These are phyloP conservation scores for Ceratobasidium sp. DNA, from an alignment of 1,284 basidiomycete genomes.

Conservation along the genomic window DNA sequence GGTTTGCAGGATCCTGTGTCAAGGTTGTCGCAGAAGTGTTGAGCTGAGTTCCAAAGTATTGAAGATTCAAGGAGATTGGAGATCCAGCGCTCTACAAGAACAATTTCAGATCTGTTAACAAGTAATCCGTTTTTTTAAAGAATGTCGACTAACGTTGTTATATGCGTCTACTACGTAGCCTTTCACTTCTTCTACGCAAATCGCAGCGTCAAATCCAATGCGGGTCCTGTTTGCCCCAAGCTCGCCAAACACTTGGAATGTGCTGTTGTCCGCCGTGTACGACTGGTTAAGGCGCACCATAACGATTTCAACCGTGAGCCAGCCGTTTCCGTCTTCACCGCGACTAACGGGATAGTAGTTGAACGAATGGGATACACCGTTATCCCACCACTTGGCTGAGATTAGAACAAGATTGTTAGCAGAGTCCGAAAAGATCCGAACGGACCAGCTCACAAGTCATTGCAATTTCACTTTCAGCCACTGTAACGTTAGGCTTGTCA, in stretches of 20 bases:
- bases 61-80: conserved; percentile 17
- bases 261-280: conserved; percentile 34
- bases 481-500: conserved; percentile 25
- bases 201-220: conserved; percentile 41
- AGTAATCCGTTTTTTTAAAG: neutral
- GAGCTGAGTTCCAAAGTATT: conserved; percentile 29
- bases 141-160: conserved; percentile 19
- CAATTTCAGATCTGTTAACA: neutral
- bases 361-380: conserved; percentile 39
- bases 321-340: conserved; percentile 38
- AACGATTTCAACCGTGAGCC: conserved; percentile 30
- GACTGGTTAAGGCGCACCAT: conserved; percentile 39
- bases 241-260: conserved; percentile 35
- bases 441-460: conserved; percentile 3
- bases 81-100: conserved; percentile 31
- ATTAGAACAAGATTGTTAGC: neutral
- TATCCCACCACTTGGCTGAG: conserved; percentile 41
- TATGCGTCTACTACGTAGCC: conserved; percentile 32
- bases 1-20: neutral
- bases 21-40: conserved; percentile 9
- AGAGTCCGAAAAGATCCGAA: neutral
- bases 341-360: conserved; percentile 24
- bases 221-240: conserved; percentile 28
- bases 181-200: conserved; percentile 33
- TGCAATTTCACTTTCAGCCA: conserved; percentile 17